Base-by-base conservation (phyloP, 1,284 basidiomycete species). In the Malassezia arunalokei region DNA sequence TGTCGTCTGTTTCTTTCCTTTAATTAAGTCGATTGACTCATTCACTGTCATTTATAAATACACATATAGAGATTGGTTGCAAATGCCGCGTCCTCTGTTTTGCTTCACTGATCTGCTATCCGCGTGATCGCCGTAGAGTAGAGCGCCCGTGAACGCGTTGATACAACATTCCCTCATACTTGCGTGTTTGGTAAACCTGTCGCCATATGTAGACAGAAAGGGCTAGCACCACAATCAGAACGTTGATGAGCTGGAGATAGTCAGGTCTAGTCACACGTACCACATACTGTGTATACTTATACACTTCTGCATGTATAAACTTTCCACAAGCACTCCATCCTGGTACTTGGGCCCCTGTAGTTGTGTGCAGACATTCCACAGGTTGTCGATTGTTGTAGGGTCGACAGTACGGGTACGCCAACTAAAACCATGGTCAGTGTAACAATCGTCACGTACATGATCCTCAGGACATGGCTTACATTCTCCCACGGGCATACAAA, bases 351-450 rank as follows among this genome's bases (percentile, higher is more conserved):
- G 14, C 30, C 8, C 28, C 47, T n/a, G 15, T 32, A 8, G 30
- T 11, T 2, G 56, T 24, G 28, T 43, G 48, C 6, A 41, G 44
- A 40, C 64, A 66, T 3, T 49, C 44, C 9, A 63, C 59, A 6
- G 58, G 43, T 15, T 62, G 57, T 5, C 64, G 57, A 47, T 64
- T 64, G 48, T 62, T 62, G 60, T 66, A 66, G 8, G 64, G 64
- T 32, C 62, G 52, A 45, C 64, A 66, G 48, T 64, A 66, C 1
- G 64, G 62, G 9, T 60, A 54, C 9, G 59, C 56, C 9, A 40
- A 46, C 42, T 52, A 32, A 24, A 24, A 24, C 3, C 12, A 6
- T 28, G 45, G 37, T 14, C 37, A 29, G 3, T 40, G 29, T 6
- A 15, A 15, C 12, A 30, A 24, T 24, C 15, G 6, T 1, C n/a